phyloP scores from a whole-genome alignment of 2,329 filamentous ascomycete species.

The Beauveria caledonica region DNA sequence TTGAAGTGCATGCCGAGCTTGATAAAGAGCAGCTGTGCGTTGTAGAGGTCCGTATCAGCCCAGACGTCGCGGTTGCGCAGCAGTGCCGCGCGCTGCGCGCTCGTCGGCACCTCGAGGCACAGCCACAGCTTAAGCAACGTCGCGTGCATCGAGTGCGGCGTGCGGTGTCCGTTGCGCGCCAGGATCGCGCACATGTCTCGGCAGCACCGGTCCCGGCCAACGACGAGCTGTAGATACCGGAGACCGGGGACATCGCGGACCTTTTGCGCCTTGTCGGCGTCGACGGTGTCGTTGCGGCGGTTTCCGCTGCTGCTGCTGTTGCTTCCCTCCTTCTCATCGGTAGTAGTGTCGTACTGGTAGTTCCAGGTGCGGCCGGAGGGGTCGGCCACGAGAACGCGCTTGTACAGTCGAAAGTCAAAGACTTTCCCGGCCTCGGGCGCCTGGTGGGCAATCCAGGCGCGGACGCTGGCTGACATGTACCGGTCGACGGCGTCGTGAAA shows the following conservation, averaged over 20 bases:
- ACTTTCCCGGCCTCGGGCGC: slow-evolving; percentile 47
- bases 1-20: slow-evolving; percentile 66
- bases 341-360: slow-evolving; percentile 14
- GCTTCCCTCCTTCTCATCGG: not conserved
- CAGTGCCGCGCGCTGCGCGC: slow-evolving; percentile 42
- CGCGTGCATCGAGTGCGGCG: slow-evolving; percentile 38
- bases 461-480: slow-evolving; percentile 50
- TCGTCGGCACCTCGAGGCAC: slow-evolving; percentile 58
- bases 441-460: slow-evolving; percentile 43
- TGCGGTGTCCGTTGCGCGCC: slow-evolving; percentile 46
- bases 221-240: slow-evolving; percentile 59
- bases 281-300: not conserved
- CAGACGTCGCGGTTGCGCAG: slow-evolving; percentile 47
- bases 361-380: slow-evolving; percentile 40
- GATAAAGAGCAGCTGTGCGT: slow-evolving; percentile 56
- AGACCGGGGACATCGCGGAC: slow-evolving; percentile 52
- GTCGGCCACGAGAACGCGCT: slow-evolving; percentile 48
- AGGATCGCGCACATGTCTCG: slow-evolving; percentile 56
- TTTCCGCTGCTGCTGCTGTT: not conserved
- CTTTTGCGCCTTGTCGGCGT: slow-evolving; percentile 16
- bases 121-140: slow-evolving; percentile 64
- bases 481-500: slow-evolving; percentile 54
- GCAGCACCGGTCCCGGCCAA: slow-evolving; percentile 46
- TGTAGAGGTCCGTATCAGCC: slow-evolving; percentile 51
- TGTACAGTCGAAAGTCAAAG: slow-evolving; percentile 56